phyloP scores from a whole-genome alignment of 2,329 filamentous ascomycete genomes.

The Apiospora aurea region DNA sequence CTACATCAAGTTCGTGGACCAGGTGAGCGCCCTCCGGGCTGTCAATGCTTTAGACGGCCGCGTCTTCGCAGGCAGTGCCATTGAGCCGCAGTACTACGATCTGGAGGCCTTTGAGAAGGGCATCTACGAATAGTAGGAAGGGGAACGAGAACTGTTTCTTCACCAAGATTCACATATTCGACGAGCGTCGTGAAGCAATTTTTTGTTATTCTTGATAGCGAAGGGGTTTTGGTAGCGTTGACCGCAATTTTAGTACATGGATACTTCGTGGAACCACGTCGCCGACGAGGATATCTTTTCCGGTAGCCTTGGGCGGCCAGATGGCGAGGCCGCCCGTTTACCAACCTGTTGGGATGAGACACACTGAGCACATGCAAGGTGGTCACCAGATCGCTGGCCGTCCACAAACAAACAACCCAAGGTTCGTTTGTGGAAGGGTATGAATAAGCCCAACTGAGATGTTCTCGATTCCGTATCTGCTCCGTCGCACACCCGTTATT shows the following conservation, averaged over 20 bases:
- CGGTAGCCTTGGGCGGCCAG: not conserved
- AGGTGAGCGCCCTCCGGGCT: conserved; percentile 83
- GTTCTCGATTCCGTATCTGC: not conserved
- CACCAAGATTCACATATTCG: not conserved
- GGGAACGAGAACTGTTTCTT: not conserved
- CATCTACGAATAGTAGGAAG: conserved; percentile 48
- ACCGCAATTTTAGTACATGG: not conserved
- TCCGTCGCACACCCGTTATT: not conserved
- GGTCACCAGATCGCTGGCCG: not conserved
- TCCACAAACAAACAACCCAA: not conserved
- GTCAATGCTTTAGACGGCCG: conserved; percentile 89
- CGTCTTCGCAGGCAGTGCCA: conserved; percentile 86
- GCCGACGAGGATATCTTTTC: not conserved
- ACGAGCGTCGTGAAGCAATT: not conserved
- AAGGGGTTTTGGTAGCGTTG: not conserved
- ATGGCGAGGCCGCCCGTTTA: conserved; percentile 10
- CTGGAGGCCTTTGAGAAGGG: conserved; percentile 81
- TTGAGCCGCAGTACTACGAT: conserved; percentile 84
- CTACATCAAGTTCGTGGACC: conserved; percentile 91
- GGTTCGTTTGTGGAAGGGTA: not conserved
- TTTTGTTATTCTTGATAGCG: not conserved
- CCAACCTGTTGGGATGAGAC: not conserved
- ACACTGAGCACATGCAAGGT: not conserved
- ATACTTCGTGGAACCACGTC: not conserved
- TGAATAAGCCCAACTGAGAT: not conserved